A percentile compares a stretch with the other conserved stretches of the same genome.
phyloP scores from a whole-genome alignment of 805 yeast genomes.

The Cyberlindnera galapagoensis region DNA sequence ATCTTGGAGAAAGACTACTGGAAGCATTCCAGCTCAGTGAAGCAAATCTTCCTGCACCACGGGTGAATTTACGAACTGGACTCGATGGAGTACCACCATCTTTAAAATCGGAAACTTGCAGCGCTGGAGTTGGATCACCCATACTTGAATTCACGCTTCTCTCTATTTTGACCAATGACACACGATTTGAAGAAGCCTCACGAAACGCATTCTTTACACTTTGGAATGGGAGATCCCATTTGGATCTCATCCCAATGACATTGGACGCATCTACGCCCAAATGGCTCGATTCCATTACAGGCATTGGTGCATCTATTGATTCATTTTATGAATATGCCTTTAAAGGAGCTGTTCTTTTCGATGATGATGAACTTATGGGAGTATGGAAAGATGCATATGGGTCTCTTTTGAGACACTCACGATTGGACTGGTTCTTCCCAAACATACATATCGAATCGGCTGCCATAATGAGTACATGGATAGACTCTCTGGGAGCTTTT shows the following conservation, averaged over 20 bases:
- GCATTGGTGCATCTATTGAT: slow-evolving; percentile 88
- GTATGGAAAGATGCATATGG: slow-evolving; percentile 59
- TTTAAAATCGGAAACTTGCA: slow-evolving; percentile 62
- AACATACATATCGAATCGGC: slow-evolving; percentile 57
- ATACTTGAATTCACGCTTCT: slow-evolving; percentile 73
- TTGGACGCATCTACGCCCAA: slow-evolving; percentile 50
- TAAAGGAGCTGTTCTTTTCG: slow-evolving; percentile 67
- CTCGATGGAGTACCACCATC: slow-evolving; percentile 35
- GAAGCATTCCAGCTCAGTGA: slow-evolving; percentile 60
- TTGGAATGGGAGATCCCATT: slow-evolving; percentile 58
- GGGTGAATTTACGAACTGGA: slow-evolving; percentile 63
- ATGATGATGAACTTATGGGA: slow-evolving; percentile 42
- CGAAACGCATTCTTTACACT: slow-evolving; percentile 57
- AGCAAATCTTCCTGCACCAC: slow-evolving; percentile 67
- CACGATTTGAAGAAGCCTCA: slow-evolving; percentile 57
- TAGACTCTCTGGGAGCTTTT: slow-evolving; percentile 82
- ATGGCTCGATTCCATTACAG: slow-evolving; percentile 59
- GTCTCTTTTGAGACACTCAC: slow-evolving; percentile 50
- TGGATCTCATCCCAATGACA: slow-evolving; percentile 74
- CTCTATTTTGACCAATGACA: slow-evolving; percentile 69
- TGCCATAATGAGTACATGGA: slow-evolving; percentile 51
- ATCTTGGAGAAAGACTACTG: slow-evolving; percentile 64
- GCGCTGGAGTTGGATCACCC: slow-evolving; percentile 84
- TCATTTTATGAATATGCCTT: slow-evolving; percentile 86
- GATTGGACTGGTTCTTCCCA: slow-evolving; percentile 42